Evolutionary conservation across 768 basidiomycete genomes (phyloP).

Genomic region (Lepiota venenata): DNA sequence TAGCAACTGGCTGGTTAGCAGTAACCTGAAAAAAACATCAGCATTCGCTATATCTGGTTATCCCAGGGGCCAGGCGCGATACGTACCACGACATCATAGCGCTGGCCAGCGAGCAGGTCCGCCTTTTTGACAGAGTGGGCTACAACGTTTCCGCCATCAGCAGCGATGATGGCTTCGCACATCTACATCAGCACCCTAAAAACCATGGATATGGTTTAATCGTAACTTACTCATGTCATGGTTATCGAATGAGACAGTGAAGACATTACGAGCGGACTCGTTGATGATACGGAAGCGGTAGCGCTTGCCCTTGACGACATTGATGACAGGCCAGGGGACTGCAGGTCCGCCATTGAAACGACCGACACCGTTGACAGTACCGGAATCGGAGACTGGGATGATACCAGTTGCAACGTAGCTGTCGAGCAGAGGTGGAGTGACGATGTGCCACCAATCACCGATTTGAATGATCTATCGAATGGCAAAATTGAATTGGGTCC

Average conservation of each 20-base stretch:
- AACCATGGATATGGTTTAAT: background rate
- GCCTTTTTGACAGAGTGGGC: slow-evolving; percentile 33
- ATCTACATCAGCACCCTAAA: background rate
- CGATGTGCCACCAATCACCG: slow-evolving; percentile 41
- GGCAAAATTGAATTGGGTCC: too few species aligned
- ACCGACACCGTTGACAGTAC: slow-evolving; percentile 44
- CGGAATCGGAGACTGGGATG: slow-evolving; percentile 32
- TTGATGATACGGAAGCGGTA: slow-evolving; percentile 56
- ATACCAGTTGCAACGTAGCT: slow-evolving; percentile 20
- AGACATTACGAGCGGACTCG: slow-evolving; percentile 41
- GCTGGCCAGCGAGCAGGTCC: slow-evolving; percentile 44
- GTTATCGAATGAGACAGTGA: slow-evolving; percentile 34
- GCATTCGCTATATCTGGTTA: background rate
- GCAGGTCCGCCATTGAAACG: slow-evolving; percentile 38
- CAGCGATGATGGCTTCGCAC: slow-evolving; percentile 29
- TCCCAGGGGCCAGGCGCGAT: background rate
- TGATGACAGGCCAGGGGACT: slow-evolving; percentile 34
- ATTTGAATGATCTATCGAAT: slow-evolving; percentile 19
- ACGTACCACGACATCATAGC: slow-evolving; percentile 37
- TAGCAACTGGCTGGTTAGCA: slow-evolving; percentile 41
- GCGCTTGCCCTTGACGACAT: slow-evolving; percentile 37
- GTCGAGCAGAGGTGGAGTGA: slow-evolving; percentile 27
- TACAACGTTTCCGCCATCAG: slow-evolving; percentile 33
- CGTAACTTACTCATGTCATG: slow-evolving; percentile 23
- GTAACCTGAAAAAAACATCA: slow-evolving; percentile 17